phyloP scores from a whole-genome alignment of 176 grass and related monocot species.

The Rhynchospora breviuscula region DNA sequence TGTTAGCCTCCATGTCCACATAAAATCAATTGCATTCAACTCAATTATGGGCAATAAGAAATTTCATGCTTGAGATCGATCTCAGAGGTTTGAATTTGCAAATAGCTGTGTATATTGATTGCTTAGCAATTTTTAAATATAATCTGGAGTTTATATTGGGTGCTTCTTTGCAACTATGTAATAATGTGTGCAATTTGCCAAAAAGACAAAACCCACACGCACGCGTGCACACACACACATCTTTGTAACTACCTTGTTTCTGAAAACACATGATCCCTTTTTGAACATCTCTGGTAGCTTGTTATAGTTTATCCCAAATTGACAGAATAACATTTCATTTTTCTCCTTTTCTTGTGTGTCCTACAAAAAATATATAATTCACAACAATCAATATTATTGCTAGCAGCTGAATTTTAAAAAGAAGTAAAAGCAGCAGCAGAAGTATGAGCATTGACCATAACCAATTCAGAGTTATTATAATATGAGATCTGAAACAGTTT shows the following conservation, averaged over 20 bases:
- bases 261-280: conserved; percentile 66
- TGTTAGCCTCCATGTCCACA: neutral
- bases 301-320: conserved; percentile 82
- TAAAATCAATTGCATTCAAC: neutral
- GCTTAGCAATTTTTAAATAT: neutral
- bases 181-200: no score
- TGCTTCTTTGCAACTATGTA: no score
- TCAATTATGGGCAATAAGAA: neutral
- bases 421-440: neutral
- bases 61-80: neutral
- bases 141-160: neutral
- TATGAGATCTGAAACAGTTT: neutral
- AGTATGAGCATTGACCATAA: neutral
- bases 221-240: no score
- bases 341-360: conserved; percentile 80
- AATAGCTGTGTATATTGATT: neutral
- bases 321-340: conserved; percentile 83
- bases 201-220: no score
- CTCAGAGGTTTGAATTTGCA: neutral
- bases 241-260: conserved; percentile 24
- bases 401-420: neutral
- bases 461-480: neutral
- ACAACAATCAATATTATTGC: neutral
- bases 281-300: conserved; percentile 60
- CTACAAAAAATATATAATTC: conserved; percentile 23